Evolutionary conservation across 345 rosid species (phyloP).

Genomic region (Isatis tinctoria): DNA sequence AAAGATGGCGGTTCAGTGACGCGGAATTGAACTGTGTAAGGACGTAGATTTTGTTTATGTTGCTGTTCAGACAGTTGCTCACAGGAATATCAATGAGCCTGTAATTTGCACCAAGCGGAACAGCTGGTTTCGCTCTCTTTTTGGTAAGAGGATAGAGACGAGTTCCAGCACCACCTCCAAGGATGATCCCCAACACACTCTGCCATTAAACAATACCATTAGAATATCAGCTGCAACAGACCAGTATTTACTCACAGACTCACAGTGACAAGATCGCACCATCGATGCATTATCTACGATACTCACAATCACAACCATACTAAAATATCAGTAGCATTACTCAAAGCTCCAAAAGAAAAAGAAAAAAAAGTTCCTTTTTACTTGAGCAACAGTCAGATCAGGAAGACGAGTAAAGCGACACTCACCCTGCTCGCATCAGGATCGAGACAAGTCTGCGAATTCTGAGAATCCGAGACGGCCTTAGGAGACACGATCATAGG

Average conservation of each 20-base stretch:
- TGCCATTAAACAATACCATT: conserved; percentile 20
- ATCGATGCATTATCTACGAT: not conserved
- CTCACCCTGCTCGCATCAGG: conserved; percentile 96
- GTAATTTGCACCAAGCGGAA: conserved; percentile 91
- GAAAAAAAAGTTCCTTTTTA: not conserved
- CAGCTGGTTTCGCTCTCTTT: conserved; percentile 97
- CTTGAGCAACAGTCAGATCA: not conserved
- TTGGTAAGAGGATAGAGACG: conserved; percentile 89
- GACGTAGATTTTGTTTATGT: conserved; percentile 82
- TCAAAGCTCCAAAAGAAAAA: not conserved
- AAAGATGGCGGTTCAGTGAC: conserved; percentile 84
- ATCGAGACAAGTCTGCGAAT: conserved; percentile 93
- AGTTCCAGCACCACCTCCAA: conserved; percentile 99
- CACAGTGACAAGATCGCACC: not conserved
- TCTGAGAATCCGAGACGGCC: conserved; percentile 87
- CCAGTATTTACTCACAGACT: not conserved
- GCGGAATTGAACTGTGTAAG: conserved; percentile 97
- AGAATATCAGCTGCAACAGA: not conserved
- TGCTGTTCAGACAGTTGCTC: conserved; percentile 92
- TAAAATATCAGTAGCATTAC: not conserved
- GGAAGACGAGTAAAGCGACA: not conserved
- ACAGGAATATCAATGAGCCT: conserved; percentile 94
- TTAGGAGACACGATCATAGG: conserved; percentile 61
- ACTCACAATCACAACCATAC: not conserved
- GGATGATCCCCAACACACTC: conserved; percentile 91